Base-by-base conservation (phyloP, 768 basidiomycete species). In the Termitomyces sp. region DNA sequence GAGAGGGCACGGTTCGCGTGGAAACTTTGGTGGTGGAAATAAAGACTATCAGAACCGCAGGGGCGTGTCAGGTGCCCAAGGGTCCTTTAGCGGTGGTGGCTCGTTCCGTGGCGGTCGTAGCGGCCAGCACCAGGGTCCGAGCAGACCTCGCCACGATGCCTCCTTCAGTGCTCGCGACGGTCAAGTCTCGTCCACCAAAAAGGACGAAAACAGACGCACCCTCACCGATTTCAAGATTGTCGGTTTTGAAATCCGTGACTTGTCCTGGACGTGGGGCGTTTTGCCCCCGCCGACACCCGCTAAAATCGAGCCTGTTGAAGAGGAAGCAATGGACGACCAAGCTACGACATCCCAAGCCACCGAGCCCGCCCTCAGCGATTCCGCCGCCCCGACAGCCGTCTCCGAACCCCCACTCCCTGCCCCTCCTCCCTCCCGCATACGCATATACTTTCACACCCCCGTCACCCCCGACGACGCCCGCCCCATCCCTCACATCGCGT, bases 201-300 rank as follows among this genome's bases (percentile, higher is more conserved):
- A 88, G 73, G 90, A 92, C 68, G 91, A 93, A 71, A 89, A 89
- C 69, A 84, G 88, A 67, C 85, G 92, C 65, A 97, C 95, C 31
- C 85, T 99, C 64, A 98, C 95, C 37, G 96, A 98, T 75, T 99
- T 99, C 83, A 92, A 96, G 75, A 94, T 99, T 69, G 79, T 95
- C 67, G 95, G 90, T 27, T 79, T 98, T 63, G 86, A 91, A 69
- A 89, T 97, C 63, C 84, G 79, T 64, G 86, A 89, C 63, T 75
- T 97, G 57, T 77, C 75, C 63, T 98, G 96, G 96, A 81, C 77
- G 49, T 98, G 96, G 96, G 93, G 94, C 59, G 63, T 76, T 50
- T 66, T 84, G 51, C 83, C 60, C 83, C 60, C 53, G 58, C 58
- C 57, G 75, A 77, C n/a, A n/a, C n/a, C n/a, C n/a, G 62, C 64